phyloP scores from a whole-genome alignment of 2,329 filamentous ascomycete genomes.

The Aspergillus pseudonomiae region DNA sequence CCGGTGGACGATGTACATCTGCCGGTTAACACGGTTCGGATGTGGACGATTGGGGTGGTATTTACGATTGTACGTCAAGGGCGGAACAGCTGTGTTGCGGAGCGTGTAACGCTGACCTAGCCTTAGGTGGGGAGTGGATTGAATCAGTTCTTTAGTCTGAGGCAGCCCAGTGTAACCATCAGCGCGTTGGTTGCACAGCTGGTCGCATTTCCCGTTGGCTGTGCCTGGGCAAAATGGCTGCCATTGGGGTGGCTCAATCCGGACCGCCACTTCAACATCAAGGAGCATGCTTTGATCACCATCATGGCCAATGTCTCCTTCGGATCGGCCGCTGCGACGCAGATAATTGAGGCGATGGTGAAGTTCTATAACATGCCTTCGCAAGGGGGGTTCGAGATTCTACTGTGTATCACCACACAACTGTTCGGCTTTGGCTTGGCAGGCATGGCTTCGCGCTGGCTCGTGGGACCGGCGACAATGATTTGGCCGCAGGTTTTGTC shows the following conservation, averaged over 20 bases:
- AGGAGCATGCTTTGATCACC: conserved; percentile 48
- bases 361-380: conserved; percentile 61
- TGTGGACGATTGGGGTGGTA: conserved; percentile 43
- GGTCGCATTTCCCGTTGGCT: conserved; percentile 49
- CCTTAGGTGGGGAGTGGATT: conserved; percentile 39
- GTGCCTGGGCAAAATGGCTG: conserved; percentile 42
- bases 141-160: conserved; percentile 44
- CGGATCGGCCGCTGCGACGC: conserved; percentile 45
- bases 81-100: neutral
- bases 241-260: conserved; percentile 48
- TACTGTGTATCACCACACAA: conserved; percentile 64
- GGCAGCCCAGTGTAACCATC: conserved; percentile 44
- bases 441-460: conserved; percentile 61
- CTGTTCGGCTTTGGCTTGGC: conserved; percentile 67
- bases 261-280: conserved; percentile 42
- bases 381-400: conserved; percentile 62
- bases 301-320: conserved; percentile 54
- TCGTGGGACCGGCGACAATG: conserved; percentile 64
- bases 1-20: conserved; percentile 35
- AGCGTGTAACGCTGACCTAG: conserved; percentile 6
- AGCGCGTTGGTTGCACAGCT: conserved; percentile 46
- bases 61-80: conserved; percentile 39
- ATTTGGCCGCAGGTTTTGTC: conserved; percentile 64
- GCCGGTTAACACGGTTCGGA: conserved; percentile 39
- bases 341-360: conserved; percentile 42